phyloP scores from a whole-genome alignment of 306 rosid genomes.

The Albizia julibrissin region DNA sequence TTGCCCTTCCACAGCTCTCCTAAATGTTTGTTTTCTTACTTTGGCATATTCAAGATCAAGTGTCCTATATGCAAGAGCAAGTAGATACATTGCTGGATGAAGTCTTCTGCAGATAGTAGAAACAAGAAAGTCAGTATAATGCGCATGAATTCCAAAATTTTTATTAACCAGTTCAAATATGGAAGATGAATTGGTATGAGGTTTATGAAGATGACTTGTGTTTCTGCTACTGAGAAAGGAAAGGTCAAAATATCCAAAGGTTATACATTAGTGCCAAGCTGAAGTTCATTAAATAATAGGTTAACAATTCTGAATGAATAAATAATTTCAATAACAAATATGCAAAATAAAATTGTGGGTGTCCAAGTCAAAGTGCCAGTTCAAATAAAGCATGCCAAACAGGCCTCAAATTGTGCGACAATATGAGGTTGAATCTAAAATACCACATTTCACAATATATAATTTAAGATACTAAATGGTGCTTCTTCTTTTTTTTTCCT shows the following conservation, averaged over 20 bases:
- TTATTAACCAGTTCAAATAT: slow-evolving; percentile 15
- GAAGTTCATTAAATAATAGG: background rate
- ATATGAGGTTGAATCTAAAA: slow-evolving; percentile 15
- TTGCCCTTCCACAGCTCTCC: slow-evolving; percentile 51
- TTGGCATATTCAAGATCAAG: slow-evolving; percentile 86
- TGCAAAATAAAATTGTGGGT: slow-evolving; percentile 2
- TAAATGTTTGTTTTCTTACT: slow-evolving; percentile 56
- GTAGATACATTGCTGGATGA: slow-evolving; percentile 93
- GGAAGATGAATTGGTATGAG: background rate
- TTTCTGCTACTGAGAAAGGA: slow-evolving; percentile 3
- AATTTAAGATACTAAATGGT: background rate
- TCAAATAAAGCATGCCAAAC: slow-evolving; percentile 1
- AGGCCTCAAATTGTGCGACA: slow-evolving; percentile 16
- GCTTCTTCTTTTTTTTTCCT: background rate
- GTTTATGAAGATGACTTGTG: slow-evolving; percentile 13
- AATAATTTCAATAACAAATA: background rate
- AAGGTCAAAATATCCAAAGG: slow-evolving; percentile 3
- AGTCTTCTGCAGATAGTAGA: slow-evolving; percentile 71
- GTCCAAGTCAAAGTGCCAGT: slow-evolving; percentile 10
- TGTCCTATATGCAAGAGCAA: slow-evolving; percentile 90
- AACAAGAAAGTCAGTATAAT: slow-evolving; percentile 34
- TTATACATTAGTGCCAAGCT: background rate
- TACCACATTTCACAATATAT: background rate
- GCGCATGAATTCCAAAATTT: slow-evolving; percentile 19
- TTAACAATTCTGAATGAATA: slow-evolving; percentile 4